Conservation (phyloP, 2,329 filamentous ascomycete species). For the Sporothrix luriei region DNA sequence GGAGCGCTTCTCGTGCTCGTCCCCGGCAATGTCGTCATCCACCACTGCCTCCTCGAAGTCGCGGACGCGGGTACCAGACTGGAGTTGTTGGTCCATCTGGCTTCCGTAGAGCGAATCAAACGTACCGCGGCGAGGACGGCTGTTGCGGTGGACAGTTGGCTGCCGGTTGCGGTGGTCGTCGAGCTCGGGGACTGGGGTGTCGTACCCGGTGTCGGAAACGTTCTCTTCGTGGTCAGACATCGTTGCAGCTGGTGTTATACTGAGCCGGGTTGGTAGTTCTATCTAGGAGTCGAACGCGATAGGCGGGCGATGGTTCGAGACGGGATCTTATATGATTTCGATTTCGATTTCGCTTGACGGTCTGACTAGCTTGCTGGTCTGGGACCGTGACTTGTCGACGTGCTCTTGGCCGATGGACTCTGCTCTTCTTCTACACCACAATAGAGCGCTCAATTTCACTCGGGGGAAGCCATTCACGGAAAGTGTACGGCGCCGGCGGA, state of each 20-base stretch:
- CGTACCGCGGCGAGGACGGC: slow-evolving; percentile 68
- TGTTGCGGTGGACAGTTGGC: slow-evolving; percentile 60
- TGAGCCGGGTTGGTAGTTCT: neutral
- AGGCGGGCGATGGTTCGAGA: neutral
- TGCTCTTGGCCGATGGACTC: slow-evolving; percentile 9
- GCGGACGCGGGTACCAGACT: slow-evolving; percentile 58
- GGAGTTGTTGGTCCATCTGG: slow-evolving; percentile 37
- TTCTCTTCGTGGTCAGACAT: slow-evolving; percentile 70
- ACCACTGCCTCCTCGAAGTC: slow-evolving; percentile 86
- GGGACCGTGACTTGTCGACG: slow-evolving; percentile 2
- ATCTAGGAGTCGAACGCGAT: neutral
- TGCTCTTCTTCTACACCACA: slow-evolving; percentile 33
- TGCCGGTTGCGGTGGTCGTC: slow-evolving; percentile 82
- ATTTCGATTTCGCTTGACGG: slow-evolving; percentile 8
- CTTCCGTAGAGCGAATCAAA: slow-evolving; percentile 68
- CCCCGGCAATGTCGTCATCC: slow-evolving; percentile 67
- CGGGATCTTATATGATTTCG: neutral
- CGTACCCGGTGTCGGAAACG: slow-evolving; percentile 64
- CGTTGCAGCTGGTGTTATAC: slow-evolving; percentile 34
- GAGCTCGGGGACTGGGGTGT: slow-evolving; percentile 75
- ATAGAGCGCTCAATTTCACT: slow-evolving; percentile 35
- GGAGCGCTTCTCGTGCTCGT: slow-evolving; percentile 62
- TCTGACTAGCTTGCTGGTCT: slow-evolving; percentile 10
- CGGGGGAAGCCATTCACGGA: slow-evolving; percentile 37
- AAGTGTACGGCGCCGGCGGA: slow-evolving; percentile 34